Evolutionary conservation across 768 basidiomycete genomes (phyloP).

Genomic region (Naganishia onofrii): DNA sequence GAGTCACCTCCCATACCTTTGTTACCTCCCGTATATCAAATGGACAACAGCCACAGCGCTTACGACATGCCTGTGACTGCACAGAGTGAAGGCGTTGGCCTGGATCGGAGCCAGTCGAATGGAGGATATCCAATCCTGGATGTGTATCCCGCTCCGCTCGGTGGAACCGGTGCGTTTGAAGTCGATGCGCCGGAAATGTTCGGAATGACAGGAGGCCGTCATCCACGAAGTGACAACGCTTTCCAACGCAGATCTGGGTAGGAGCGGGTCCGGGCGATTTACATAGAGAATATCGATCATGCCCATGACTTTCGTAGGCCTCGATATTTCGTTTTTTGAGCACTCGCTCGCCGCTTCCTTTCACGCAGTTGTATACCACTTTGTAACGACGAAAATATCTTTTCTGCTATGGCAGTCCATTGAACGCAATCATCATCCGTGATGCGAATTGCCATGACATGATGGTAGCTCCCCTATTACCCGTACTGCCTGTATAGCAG

Average conservation of each 20-base stretch:
- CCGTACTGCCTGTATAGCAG: too few relatives aligned
- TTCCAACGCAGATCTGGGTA: conserved; percentile 16
- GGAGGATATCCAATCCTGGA: conserved; percentile 1
- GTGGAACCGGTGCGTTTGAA: conserved; percentile 31
- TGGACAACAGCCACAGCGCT: conserved; percentile 10
- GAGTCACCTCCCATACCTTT: not conserved
- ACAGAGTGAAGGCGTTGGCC: conserved; percentile 17
- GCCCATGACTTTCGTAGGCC: conserved; percentile 2
- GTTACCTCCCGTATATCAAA: conserved; percentile 10
- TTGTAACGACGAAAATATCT: not conserved
- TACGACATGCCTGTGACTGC: conserved; percentile 1
- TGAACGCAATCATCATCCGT: too few relatives aligned
- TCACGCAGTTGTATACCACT: not conserved
- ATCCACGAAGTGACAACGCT: not conserved
- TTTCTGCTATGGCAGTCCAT: not conserved
- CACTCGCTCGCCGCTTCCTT: not conserved
- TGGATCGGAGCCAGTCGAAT: conserved; percentile 17
- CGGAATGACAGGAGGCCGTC: conserved; percentile 24
- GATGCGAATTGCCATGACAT: too few relatives aligned
- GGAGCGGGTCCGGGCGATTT: conserved; percentile 28
- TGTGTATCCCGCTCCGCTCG: conserved; percentile 15
- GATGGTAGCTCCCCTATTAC: too few relatives aligned
- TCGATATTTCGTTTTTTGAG: not conserved
- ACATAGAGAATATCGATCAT: conserved; percentile 19
- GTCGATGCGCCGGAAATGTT: conserved; percentile 23